Percentiles rank a stretch among this genome's conserved stretches.
Conservation (phyloP, 805 yeast genomes). For the Nakazawaea pomicola region DNA sequence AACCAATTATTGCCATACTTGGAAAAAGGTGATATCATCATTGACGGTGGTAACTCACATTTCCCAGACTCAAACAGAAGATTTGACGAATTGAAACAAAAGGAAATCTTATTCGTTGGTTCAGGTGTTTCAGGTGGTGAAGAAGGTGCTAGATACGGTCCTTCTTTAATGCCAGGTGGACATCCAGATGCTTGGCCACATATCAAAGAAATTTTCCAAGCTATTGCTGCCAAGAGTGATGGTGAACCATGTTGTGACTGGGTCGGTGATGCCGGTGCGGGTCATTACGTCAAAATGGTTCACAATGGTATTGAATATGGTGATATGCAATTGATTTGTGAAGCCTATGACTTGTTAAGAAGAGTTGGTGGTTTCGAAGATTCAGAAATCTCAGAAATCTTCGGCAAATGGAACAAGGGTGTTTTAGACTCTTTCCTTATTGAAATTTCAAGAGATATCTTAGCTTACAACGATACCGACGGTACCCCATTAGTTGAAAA, state of each 20-base stretch:
- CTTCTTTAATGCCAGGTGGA: conserved; percentile 99
- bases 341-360: conserved; percentile 95
- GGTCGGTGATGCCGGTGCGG: conserved; percentile 99
- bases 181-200: conserved; percentile 98
- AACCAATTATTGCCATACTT: conserved; percentile 82
- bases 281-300: conserved; percentile 99
- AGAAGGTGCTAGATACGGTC: conserved; percentile 99
- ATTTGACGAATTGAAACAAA: conserved; percentile 76
- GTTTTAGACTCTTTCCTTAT: conserved; percentile 95
- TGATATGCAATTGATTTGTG: conserved; percentile 98
- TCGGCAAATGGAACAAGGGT: conserved; percentile 92
- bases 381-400: conserved; percentile 91
- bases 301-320: conserved; percentile 99
- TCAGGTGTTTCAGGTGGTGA: conserved; percentile 99
- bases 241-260: conserved; percentile 99
- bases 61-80: conserved; percentile 99
- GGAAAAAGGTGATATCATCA: conserved; percentile 96
- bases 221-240: conserved; percentile 91
- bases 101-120: conserved; percentile 92
- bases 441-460: conserved; percentile 94
- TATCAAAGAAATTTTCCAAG: conserved; percentile 93
- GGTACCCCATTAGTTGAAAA: conserved; percentile 94
- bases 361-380: conserved; percentile 86
- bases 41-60: conserved; percentile 99
- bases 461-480: conserved; percentile 83